phyloP scores from a whole-genome alignment of 1,284 basidiomycete species.

The Tilletia indica region DNA sequence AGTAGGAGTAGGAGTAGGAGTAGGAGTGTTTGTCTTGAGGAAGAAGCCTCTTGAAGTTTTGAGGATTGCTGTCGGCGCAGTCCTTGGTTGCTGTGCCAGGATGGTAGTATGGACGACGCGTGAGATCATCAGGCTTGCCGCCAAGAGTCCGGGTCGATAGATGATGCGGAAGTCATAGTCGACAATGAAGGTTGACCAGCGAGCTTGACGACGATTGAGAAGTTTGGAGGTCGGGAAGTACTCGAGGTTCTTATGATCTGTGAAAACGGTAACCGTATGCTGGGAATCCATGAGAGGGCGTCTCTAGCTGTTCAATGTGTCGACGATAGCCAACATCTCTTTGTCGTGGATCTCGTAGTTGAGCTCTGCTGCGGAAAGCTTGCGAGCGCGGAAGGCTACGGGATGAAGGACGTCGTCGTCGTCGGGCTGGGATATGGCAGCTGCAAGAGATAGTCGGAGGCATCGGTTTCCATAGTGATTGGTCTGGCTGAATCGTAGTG shows the following conservation, averaged over 20 bases:
- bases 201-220: constrained; percentile 14
- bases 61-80: neutral
- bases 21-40: neutral
- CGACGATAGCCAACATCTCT: constrained; percentile 25
- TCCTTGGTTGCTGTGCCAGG: neutral
- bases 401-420: neutral
- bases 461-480: too few species aligned
- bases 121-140: constrained; percentile 7
- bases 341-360: constrained; percentile 28
- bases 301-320: constrained; percentile 7
- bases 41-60: constrained; percentile 13
- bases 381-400: constrained; percentile 17
- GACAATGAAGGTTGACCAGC: neutral
- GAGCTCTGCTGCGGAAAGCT: constrained; percentile 29
- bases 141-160: constrained; percentile 2
- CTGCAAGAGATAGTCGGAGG: constrained; percentile 47
- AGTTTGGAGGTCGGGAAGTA: constrained; percentile 23
- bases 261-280: constrained; percentile 15
- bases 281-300: constrained; percentile 19
- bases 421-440: constrained; percentile 37
- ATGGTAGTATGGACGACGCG: constrained; percentile 9
- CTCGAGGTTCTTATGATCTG: constrained; percentile 24
- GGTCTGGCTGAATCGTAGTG: too few species aligned
- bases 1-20: too few species aligned
- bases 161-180: constrained; percentile 3